A percentile compares a stretch with the other conserved stretches of the same genome.
phyloP scores from a whole-genome alignment of 176 grass and related monocot genomes.

The Zea luxurians region DNA sequence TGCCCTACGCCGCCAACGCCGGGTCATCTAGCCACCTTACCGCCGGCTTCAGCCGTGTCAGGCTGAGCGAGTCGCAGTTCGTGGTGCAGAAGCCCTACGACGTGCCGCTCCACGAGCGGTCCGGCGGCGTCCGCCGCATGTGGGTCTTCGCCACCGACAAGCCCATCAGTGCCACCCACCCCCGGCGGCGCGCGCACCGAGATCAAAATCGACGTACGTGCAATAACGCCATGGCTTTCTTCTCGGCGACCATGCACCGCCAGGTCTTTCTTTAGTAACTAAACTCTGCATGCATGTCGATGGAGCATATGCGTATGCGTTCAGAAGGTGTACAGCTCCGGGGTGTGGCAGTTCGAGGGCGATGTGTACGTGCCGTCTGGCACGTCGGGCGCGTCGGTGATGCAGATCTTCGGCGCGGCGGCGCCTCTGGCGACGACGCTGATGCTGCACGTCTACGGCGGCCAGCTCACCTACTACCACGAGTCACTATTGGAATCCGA shows the following conservation, averaged over 20 bases:
- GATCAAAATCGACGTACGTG: slow-evolving; percentile 26
- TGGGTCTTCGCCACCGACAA: slow-evolving; percentile 61
- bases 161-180: slow-evolving; percentile 1
- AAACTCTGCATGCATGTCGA: no score
- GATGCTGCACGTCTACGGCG: slow-evolving; percentile 49
- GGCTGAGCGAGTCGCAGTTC: slow-evolving; percentile 32
- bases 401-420: slow-evolving; percentile 43
- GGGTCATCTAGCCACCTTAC: not conserved
- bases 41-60: slow-evolving; percentile 40
- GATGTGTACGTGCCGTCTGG: slow-evolving; percentile 40
- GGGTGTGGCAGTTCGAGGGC: slow-evolving; percentile 54
- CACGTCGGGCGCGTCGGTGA: slow-evolving; percentile 40
- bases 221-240: no score
- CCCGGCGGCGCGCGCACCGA: slow-evolving; percentile 39
- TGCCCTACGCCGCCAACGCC: not conserved
- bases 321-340: slow-evolving; percentile 18
- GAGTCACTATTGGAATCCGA: no score
- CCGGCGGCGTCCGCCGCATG: slow-evolving; percentile 37
- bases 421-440: slow-evolving; percentile 29
- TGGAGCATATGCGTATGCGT: no score
- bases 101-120: not conserved
- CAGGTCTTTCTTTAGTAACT: no score
- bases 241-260: no score
- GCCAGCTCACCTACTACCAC: slow-evolving; percentile 31
- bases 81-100: slow-evolving; percentile 40